Evolutionary conservation across 1,284 basidiomycete genomes (phyloP).

Genomic region (Veloporphyrellus conicus): DNA sequence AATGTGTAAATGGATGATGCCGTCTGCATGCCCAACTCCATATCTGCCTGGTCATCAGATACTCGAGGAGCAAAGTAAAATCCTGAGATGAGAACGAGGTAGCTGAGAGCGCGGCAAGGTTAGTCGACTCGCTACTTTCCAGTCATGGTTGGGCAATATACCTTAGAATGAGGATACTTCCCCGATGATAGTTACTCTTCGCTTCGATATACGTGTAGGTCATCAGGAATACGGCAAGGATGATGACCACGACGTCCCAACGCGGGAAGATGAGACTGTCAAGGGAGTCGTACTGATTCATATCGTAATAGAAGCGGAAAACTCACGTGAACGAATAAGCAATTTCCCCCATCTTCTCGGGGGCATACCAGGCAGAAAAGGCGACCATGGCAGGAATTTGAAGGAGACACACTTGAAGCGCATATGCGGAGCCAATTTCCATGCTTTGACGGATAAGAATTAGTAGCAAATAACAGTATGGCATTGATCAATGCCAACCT

Average conservation of each 20-base stretch:
- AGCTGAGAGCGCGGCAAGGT: conserved; percentile 35
- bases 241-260: conserved; percentile 96
- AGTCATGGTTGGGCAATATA: conserved; percentile 32
- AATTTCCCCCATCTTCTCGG: conserved; percentile 75
- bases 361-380: conserved; percentile 91
- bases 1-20: conserved; percentile 3
- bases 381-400: conserved; percentile 99
- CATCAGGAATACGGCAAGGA: conserved; percentile 92
- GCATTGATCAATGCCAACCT: conserved; percentile 52
- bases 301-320: conserved; percentile 4
- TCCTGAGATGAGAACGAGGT: conserved; percentile 55
- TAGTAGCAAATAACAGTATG: conserved; percentile 1
- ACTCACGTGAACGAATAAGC: conserved; percentile 86
- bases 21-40: conserved; percentile 5
- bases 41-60: conserved; percentile 22
- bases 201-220: conserved; percentile 99
- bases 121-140: neutral
- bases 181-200: conserved; percentile 94
- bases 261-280: conserved; percentile 92
- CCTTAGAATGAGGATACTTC: conserved; percentile 89
- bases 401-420: conserved; percentile 94
- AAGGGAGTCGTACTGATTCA: neutral
- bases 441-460: conserved; percentile 57
- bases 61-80: conserved; percentile 55
- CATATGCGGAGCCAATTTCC: conserved; percentile 99